A percentile compares a stretch with the other conserved stretches of the same genome.
These are phyloP conservation scores for Lobulomyces angularis DNA, from an alignment of 192 early-diverging fungal species.

Conservation along the genomic window DNA sequence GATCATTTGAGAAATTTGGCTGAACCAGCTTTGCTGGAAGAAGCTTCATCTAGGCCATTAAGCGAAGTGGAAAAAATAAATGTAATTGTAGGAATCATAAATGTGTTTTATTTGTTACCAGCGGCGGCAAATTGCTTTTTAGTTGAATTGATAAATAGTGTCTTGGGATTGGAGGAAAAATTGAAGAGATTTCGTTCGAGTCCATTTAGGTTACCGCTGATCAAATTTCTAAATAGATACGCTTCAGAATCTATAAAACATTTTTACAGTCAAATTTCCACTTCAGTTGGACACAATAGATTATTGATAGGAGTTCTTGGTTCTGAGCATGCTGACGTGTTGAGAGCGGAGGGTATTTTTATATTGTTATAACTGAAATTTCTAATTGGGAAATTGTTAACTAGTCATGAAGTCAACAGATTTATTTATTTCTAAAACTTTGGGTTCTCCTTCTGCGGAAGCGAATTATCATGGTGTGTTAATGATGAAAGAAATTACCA, in stretches of 20 bases:
- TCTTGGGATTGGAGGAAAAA: conserved; percentile 73
- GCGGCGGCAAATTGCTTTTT: conserved; percentile 76
- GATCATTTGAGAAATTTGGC: conserved; percentile 94
- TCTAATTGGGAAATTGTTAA: too few species aligned
- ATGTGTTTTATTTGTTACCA: conserved; percentile 88
- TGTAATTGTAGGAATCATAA: conserved; percentile 86
- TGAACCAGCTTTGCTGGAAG: conserved; percentile 67
- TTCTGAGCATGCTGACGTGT: too few species aligned
- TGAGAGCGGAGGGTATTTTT: too few species aligned
- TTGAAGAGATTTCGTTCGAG: conserved; percentile 74
- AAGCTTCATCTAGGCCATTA: conserved; percentile 68
- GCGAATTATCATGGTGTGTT: conserved; percentile 42
- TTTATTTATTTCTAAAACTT: conserved; percentile 6
- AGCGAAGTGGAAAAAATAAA: conserved; percentile 85
- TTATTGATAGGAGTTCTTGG: too few species aligned
- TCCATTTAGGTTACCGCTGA: conserved; percentile 82
- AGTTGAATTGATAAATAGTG: conserved; percentile 77
- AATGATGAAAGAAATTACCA: conserved; percentile 41
- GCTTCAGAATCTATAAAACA: conserved; percentile 69
- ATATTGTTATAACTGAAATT: too few species aligned
- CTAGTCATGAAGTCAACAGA: too few species aligned
- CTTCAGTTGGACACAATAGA: too few species aligned
- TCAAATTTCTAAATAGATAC: conserved; percentile 86
- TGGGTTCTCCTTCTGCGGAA: neutral
- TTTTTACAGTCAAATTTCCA: conserved; percentile 70